Base-by-base conservation (phyloP, 371 early-diverging fungal species). In the Batrachochytrium dendrobatidis region DNA sequence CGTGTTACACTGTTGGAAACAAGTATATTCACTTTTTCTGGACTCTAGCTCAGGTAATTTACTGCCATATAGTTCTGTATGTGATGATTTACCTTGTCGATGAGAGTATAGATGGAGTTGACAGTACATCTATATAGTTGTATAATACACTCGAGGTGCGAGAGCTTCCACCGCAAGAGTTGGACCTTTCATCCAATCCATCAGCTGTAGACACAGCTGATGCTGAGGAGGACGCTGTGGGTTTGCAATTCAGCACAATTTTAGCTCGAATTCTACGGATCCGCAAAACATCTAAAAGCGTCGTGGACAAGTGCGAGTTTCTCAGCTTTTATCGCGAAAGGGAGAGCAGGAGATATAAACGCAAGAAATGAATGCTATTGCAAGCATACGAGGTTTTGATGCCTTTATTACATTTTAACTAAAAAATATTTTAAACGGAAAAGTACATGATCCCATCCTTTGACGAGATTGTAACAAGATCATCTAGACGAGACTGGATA, bases 291-390 rank as follows among this genome's bases (percentile, higher is more conserved):
- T 80, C 83, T n/a, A 61, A 89, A 55, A 76, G 77, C 22, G 80
- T 86, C 45, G 59, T 71, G 46, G 91, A 92, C 65, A 93, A 93
- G 71, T 72, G 74, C 15, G 86, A 83, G 26, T 93, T 93, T 61
- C 67, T 92, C 60, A 76, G 84, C 8, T 91, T 82, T 63, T 93
- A 88, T 68, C 59, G 79, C 34, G 72, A 80, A 30, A 71, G 83
- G 46, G 67, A 67, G 50, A 56, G 35, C n/a, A 35, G 46, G 49
- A 15, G 1, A 46, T 53, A 53, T 26, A n/a, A 15, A 15, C 15
- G 39, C 39, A 39, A 39, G n/a, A n/a, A n/a, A n/a, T n/a, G n/a
- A n/a, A n/a, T n/a, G n/a, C n/a, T n/a, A n/a, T n/a, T n/a, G 5
- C 24, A 8, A 4, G 51, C 28, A 51, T 12, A 3, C 12, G 7